These are phyloP conservation scores for Acacia confusa DNA, from an alignment of 306 rosid species.

Conservation along the genomic window DNA sequence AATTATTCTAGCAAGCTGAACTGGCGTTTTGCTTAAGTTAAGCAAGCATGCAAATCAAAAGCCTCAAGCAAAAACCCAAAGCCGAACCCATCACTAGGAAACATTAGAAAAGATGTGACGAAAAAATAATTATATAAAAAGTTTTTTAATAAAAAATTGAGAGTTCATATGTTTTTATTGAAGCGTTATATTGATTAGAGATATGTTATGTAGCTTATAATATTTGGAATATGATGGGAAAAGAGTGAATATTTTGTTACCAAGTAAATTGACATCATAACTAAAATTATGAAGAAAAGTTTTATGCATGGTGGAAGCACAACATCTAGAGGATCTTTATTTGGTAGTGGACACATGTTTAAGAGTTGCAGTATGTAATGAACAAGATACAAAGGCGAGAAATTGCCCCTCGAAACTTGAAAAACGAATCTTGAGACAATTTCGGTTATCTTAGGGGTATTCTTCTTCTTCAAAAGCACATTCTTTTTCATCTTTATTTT, in stretches of 20 bases:
- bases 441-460: neutral
- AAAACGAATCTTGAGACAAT: neutral
- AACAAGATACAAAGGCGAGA: neutral
- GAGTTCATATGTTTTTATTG: too few relatives aligned
- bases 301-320: too few relatives aligned
- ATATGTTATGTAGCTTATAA: too few relatives aligned
- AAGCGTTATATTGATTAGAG: too few relatives aligned
- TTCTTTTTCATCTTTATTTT: neutral
- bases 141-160: too few relatives aligned
- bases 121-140: neutral
- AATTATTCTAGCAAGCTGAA: neutral
- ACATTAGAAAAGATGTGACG: neutral
- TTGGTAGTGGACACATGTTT: too few relatives aligned
- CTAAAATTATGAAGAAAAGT: too few relatives aligned
- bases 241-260: too few relatives aligned
- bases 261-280: too few relatives aligned
- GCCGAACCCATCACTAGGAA: neutral
- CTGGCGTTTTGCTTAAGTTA: neutral
- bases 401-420: neutral
- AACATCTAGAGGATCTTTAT: too few relatives aligned
- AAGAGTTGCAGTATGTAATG: too few relatives aligned
- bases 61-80: neutral
- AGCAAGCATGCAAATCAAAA: neutral
- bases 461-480: neutral
- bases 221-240: too few relatives aligned